These are phyloP conservation scores for Chaetoceros muelleri DNA, from an alignment of 108 stramenopile genomes.

Conservation along the genomic window DNA sequence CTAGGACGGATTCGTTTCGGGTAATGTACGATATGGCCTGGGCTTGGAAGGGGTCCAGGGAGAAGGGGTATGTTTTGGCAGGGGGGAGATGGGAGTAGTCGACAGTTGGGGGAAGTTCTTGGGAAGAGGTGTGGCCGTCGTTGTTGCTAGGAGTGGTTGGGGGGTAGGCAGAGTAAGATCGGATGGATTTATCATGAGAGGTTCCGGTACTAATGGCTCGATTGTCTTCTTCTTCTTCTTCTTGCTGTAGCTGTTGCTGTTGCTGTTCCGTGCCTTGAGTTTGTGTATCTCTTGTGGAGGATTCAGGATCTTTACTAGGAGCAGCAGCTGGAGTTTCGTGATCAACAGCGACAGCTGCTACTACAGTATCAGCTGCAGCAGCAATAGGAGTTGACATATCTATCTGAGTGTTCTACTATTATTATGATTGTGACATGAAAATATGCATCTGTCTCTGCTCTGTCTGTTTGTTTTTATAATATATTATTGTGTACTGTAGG, in stretches of 20 bases:
- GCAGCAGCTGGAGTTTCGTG: background rate
- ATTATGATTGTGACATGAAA: no score
- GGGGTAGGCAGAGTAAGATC: slow-evolving; percentile 72
- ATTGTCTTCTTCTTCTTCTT: slow-evolving; percentile 17
- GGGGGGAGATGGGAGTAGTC: slow-evolving; percentile 29
- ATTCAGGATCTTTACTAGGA: background rate
- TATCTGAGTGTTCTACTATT: no score
- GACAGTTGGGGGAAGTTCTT: background rate
- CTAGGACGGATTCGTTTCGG: slow-evolving; percentile 88
- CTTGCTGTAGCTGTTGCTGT: slow-evolving; percentile 10
- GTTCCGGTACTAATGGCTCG: slow-evolving; percentile 70
- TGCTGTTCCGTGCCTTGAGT: background rate
- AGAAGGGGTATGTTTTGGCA: slow-evolving; percentile 92
- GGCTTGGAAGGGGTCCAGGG: slow-evolving; percentile 93
- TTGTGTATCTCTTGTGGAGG: background rate
- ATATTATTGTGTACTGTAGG: no score
- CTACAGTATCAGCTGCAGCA: no score
- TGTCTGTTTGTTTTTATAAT: no score
- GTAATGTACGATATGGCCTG: slow-evolving; percentile 91
- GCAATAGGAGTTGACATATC: no score
- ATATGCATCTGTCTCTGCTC: no score
- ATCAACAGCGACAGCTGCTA: no score
- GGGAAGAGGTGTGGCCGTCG: background rate
- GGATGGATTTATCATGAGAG: slow-evolving; percentile 77
- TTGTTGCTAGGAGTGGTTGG: slow-evolving; percentile 13